Evolutionary conservation across 2,329 filamentous ascomycete species (phyloP), one percentile per base, ranked within the genome.

Genomic region (Penicillium palitans): DNA sequence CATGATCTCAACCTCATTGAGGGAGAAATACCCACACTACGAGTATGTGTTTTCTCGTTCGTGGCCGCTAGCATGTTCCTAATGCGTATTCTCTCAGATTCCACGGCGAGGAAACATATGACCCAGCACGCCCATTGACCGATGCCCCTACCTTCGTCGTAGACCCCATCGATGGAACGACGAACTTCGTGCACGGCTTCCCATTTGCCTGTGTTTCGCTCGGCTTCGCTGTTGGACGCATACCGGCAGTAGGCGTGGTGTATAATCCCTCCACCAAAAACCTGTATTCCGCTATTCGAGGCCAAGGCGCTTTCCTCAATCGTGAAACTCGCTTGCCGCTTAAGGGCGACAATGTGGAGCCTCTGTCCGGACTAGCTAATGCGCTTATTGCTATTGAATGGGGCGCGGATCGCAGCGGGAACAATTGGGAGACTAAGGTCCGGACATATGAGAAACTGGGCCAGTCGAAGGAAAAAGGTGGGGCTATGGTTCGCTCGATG

Each of bases 111-210:
- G 84, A 87, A 67, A 87, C 84, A 2, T 87, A 87, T 72, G 75
- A 81, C 48, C 80, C 83, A 1, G 79, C 81, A 31, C 77, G 77
- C 64, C 74, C 69, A n/a, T 76, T 87, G 46, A 82, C 79, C 0
- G 58, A 76, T 25, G 74, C 73, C 1, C 84, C 85, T 4, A 87
- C 85, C 3, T 87, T 87, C 73, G 78, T 87, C 58, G 80, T 84
- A 60, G 85, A 88, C 68, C 85, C 85, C 6, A 87, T 87, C 51
- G 85, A 88, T 70, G 85, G 85, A 51, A 87, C 85, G 3, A 83
- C 83, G 27, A 87, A 87, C 72, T 87, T 88, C 63, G 82, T 87
- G n/a, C 85, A 87, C 70, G 77, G 78, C 24, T 80, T 84, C 68
- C 82, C 82, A 2, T 84, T 83, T 67, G 80, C 85, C 31, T 81